These are phyloP conservation scores for Cokeromyces recurvatus DNA, from an alignment of 371 early-diverging fungal genomes.

Conservation along the genomic window DNA sequence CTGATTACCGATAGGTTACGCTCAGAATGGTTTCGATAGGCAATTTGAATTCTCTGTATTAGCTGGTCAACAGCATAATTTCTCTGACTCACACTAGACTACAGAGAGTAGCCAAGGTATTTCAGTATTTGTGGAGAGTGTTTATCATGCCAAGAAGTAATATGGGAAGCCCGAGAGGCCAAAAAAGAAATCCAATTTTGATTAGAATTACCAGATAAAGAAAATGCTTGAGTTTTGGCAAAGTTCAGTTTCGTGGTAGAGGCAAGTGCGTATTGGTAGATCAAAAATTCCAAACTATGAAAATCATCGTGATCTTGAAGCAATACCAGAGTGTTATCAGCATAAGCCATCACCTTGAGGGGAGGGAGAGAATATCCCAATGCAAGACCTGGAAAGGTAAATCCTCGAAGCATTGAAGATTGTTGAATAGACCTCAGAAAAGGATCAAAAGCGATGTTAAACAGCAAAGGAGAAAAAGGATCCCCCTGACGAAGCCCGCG, in stretches of 20 bases:
- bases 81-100: not conserved
- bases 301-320: too few species aligned
- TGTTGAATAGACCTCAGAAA: conserved; percentile 6
- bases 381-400: not conserved
- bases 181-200: not conserved
- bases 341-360: too few species aligned
- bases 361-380: not conserved
- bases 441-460: conserved; percentile 20
- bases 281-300: too few species aligned
- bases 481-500: conserved; percentile 22
- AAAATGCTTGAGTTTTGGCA: too few species aligned
- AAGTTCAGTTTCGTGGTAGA: too few species aligned
- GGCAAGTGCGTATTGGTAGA: too few species aligned
- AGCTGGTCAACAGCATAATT: not conserved
- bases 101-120: conserved; percentile 14
- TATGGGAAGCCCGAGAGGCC: too few species aligned
- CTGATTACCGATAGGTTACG: conserved; percentile 11
- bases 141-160: conserved; percentile 3
- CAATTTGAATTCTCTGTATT: not conserved
- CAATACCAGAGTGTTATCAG: too few species aligned
- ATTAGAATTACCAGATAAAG: not conserved
- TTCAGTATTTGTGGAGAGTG: not conserved
- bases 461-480: conserved; percentile 15
- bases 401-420: not conserved
- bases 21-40: conserved; percentile 2